Evolutionary conservation across 2,329 filamentous ascomycete genomes (phyloP).

Genomic region (Cladosporium sp.): DNA sequence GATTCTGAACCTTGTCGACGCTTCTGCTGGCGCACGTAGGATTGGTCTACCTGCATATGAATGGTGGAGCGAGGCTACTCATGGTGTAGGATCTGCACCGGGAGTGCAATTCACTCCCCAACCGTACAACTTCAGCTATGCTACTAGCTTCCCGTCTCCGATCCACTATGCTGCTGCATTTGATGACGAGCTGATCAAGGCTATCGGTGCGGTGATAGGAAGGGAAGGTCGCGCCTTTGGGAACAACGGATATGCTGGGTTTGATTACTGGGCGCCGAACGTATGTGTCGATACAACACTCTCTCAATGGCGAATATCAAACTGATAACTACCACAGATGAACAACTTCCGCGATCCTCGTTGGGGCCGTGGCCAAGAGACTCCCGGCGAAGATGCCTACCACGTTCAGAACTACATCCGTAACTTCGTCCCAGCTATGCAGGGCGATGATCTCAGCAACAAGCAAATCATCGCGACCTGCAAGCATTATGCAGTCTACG

Average conservation of each 20-base stretch:
- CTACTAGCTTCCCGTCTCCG: constrained; percentile 65
- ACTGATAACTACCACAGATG: not conserved
- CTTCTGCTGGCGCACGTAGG: constrained; percentile 50
- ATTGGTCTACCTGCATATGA: constrained; percentile 57
- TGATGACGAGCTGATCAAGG: constrained; percentile 60
- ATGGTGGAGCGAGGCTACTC: constrained; percentile 60
- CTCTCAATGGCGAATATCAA: not conserved
- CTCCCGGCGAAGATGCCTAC: constrained; percentile 41
- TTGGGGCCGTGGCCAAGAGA: constrained; percentile 31
- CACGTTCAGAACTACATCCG: constrained; percentile 29
- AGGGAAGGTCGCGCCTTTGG: constrained; percentile 65
- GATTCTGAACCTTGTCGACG: constrained; percentile 46
- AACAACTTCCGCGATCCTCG: constrained; percentile 17
- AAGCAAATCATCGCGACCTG: constrained; percentile 40
- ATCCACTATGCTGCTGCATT: constrained; percentile 62
- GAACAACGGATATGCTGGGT: constrained; percentile 47
- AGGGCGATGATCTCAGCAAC: constrained; percentile 32
- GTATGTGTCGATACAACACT: constrained; percentile 49
- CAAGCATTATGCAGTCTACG: constrained; percentile 39
- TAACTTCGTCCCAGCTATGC: constrained; percentile 30
- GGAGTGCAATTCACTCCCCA: constrained; percentile 13
- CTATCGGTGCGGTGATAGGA: constrained; percentile 58
- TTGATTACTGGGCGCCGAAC: constrained; percentile 64
- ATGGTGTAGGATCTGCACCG: constrained; percentile 42
- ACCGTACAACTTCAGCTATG: constrained; percentile 48